Base-by-base conservation (phyloP, 1,284 basidiomycete genomes). In the Sparassis latifolia region DNA sequence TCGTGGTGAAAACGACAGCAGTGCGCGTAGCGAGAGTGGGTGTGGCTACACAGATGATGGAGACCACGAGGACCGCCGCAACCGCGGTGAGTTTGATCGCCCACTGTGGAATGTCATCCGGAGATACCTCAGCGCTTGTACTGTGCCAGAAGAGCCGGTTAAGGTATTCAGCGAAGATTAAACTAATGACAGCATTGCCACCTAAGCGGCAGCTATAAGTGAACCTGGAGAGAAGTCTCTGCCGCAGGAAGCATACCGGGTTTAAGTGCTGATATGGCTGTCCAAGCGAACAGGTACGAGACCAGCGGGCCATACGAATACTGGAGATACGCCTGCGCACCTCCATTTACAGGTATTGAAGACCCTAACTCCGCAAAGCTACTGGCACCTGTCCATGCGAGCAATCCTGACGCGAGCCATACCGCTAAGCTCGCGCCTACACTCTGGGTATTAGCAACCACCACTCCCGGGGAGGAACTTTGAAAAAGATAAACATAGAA, bases 311-410 rank as follows among this genome's bases (percentile, higher is more conserved):
- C 90, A 63, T 93, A 95, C 4, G 92, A 81, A 64, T 95, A 96
- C 29, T 86, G 83, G 12, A 97, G 82, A 66, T 98, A 90, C 12
- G 86, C 93, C 66, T 97, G 94, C 10, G 92, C 85, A 29, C 94
- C 94, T 30, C 93, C 94, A 59, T 94, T 92, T 58, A 87, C 76
- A 50, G 85, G 92, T 71, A 91, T 92, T 51, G 79, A 84, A 37
- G 82, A 84, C 49, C 90, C 89, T 48, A 97, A 74, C 69, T 96
- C 91, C 5, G 92, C 91, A 64, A 86, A 95, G 58, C 87, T 92
- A 64, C 89, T 92, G 40, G 92, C 92, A 3, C 94, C 94, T 3
- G 94, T 96, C 94, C 94, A 97, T 2, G 81, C 91, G 9, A 97
- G 71, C 9, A 93, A 52, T 3, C 92, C 92, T 49, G 88, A 85